phyloP scores from a whole-genome alignment of 164 flowering plant species.

The Berberis vulgaris region DNA sequence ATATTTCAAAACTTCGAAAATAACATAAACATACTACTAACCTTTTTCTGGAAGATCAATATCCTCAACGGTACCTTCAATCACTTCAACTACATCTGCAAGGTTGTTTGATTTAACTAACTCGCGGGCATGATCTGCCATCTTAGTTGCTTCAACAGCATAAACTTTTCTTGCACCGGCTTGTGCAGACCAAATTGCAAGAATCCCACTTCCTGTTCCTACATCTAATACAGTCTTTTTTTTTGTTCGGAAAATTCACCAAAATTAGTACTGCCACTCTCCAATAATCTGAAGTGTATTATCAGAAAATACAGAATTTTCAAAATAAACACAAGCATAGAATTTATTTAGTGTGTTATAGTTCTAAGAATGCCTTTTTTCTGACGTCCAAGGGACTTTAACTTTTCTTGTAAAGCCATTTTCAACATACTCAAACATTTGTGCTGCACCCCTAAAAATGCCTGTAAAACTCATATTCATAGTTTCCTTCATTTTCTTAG shows the following conservation, averaged over 20 bases:
- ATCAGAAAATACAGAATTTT: too few species aligned
- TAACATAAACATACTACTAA: constrained; percentile 8
- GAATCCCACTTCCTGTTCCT: constrained; percentile 98
- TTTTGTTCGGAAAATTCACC: constrained; percentile 9
- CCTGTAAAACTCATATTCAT: neutral
- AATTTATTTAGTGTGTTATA: too few species aligned
- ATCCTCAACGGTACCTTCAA: constrained; percentile 91
- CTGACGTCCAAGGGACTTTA: too few species aligned
- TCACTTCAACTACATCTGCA: constrained; percentile 72
- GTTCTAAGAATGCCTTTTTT: too few species aligned
- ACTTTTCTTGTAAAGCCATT: too few species aligned
- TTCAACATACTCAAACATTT: too few species aligned
- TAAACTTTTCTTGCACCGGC: constrained; percentile 97
- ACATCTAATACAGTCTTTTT: constrained; percentile 85
- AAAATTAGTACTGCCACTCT: constrained; percentile 14
- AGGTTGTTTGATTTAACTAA: constrained; percentile 75
- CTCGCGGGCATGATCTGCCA: constrained; percentile 81
- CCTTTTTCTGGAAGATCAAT: constrained; percentile 87
- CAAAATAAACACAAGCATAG: too few species aligned
- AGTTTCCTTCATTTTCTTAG: neutral
- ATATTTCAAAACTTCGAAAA: neutral
- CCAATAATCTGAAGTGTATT: neutral
- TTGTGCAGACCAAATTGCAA: constrained; percentile 97
- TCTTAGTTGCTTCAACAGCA: constrained; percentile 97
- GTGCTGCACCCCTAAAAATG: too few species aligned